Percentiles rank a stretch among this genome's conserved stretches.
Evolutionary conservation across 2,329 filamentous ascomycete genomes (phyloP).

Genomic region (Fusarium guadeloupense): DNA sequence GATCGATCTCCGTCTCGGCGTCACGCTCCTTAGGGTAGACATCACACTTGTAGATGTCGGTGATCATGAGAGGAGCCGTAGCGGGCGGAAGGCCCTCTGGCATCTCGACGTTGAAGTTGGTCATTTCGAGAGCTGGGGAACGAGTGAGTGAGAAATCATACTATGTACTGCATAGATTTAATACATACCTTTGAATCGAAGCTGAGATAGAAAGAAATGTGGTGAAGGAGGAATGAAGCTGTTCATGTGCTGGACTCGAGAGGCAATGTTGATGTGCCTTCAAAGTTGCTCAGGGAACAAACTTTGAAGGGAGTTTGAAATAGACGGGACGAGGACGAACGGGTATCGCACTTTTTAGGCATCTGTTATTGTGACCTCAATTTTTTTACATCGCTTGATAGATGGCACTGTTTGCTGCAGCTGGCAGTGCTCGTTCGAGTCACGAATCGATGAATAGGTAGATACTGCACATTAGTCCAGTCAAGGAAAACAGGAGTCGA

Average conservation of each 20-base stretch:
- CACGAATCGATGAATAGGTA: background rate
- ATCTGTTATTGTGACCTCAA: background rate
- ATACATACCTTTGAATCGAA: background rate
- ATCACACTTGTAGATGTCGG: background rate
- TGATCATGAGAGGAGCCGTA: background rate
- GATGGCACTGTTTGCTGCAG: background rate
- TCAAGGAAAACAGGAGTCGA: background rate
- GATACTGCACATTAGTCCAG: background rate
- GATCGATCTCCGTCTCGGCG: background rate
- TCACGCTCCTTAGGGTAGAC: background rate
- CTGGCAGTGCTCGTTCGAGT: background rate
- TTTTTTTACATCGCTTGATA: background rate
- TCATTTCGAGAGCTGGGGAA: background rate
- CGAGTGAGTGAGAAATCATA: background rate
- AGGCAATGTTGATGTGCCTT: background rate
- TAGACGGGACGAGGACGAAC: background rate
- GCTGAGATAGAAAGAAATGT: background rate
- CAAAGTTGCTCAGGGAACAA: background rate
- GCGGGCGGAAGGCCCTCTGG: background rate
- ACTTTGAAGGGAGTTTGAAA: background rate
- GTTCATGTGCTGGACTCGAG: background rate
- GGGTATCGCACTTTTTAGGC: background rate
- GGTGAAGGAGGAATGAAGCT: background rate
- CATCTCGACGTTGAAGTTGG: no score
- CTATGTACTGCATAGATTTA: background rate